Base-by-base conservation (phyloP, 1,284 basidiomycete species). In the Cutaneotrichosporon spelunceum region DNA sequence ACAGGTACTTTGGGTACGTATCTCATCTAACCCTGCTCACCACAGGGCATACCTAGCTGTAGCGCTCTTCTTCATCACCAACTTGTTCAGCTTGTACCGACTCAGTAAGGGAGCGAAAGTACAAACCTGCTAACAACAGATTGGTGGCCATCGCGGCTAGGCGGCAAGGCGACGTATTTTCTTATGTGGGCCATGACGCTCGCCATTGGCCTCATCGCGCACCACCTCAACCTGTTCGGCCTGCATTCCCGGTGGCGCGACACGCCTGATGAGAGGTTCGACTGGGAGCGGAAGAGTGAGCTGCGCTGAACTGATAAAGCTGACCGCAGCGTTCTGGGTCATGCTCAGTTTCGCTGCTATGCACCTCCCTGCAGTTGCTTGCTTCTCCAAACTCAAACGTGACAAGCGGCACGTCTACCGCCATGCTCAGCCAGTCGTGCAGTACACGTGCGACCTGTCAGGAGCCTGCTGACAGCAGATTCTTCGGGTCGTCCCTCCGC, bases 261-360 rank as follows among this genome's bases (percentile, higher is more conserved):
- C 26, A 60, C 64, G 24, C 68, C 64, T 1, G 64, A 61, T 6
- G 72, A 76, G 34, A 69, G 74, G 52, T 75, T 81, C 9, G 83
- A 85, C 63, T 84, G 83, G 83, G 82, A 84, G 70, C 72, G 83
- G 7, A 85, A 85, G 71, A 84, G 83, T 75, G 67, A 74, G 70
- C 70, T 16, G 3, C 19, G 5, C 44, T 24, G 39, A 24, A 10
- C 11, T 29, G 14, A 26, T 34, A 11, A 0, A 27, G 48, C 62
- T 64, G 19, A 61, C 53, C 11, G 3, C 60, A 80, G 77, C 78
- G 0, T 79, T 81, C 57, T 84, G 83, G 83, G 82, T 84, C 13
- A 67, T 76, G 6, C 72, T 84, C n/a, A 81, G 82, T 0, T 84
- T 84, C 64, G 72, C 77, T 1, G 82, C 83, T 2, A 84, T 84